Conservation (phyloP, 225 moss, liverwort and hornwort genomes). For the Physcomitrellopsis africana region DNA sequence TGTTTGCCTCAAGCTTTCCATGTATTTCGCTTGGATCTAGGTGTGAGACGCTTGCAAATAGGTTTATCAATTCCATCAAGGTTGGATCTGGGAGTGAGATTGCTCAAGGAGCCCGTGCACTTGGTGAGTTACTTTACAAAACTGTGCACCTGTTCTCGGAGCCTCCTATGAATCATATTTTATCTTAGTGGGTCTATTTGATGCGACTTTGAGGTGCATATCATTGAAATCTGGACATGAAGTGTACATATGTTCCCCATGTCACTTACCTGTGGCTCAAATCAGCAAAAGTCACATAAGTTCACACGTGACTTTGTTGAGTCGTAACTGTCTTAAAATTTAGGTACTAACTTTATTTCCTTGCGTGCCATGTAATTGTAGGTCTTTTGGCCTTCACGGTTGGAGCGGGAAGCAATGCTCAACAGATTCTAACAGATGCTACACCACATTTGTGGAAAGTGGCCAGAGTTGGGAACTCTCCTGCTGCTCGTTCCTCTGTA, state of each 20-base stretch:
- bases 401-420: constrained; percentile 64
- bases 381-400: constrained; percentile 78
- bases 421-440: constrained; percentile 61
- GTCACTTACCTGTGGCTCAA: not conserved
- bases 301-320: not conserved
- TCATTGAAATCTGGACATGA: constrained; percentile 1
- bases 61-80: constrained; percentile 71
- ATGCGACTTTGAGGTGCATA: not conserved
- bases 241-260: not conserved
- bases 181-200: not conserved
- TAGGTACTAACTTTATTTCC: not conserved
- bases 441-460: constrained; percentile 78
- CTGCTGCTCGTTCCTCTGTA: constrained; percentile 73
- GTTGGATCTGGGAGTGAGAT: constrained; percentile 65
- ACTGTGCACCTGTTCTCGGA: not conserved
- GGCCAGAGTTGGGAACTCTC: constrained; percentile 67
- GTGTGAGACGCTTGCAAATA: constrained; percentile 76
- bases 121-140: constrained; percentile 47
- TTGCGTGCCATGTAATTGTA: constrained; percentile 25
- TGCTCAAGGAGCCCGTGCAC: constrained; percentile 73
- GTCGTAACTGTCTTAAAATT: not conserved
- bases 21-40: constrained; percentile 41
- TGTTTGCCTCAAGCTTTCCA: constrained; percentile 5
- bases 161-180: not conserved
- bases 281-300: not conserved